Evolutionary conservation across 1,139 yeast species (phyloP).

Genomic region (Suhomyces bolitotheri): DNA sequence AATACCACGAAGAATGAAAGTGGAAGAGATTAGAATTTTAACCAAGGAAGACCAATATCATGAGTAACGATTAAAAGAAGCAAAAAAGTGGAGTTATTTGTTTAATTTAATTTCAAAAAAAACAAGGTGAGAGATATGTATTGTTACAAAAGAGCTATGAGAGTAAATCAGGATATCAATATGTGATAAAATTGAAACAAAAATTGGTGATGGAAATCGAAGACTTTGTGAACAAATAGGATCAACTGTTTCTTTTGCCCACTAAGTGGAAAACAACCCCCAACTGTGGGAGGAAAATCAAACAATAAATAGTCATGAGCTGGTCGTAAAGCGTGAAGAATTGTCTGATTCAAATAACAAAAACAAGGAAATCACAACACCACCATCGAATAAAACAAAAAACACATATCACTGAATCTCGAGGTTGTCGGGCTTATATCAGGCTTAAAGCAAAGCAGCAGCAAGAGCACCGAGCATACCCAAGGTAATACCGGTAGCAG

Average conservation of each 20-base stretch:
- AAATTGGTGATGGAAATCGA: constrained; percentile 3
- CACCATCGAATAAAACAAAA: constrained; percentile 6
- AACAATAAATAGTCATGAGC: constrained; percentile 9
- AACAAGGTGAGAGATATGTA: constrained; percentile 1
- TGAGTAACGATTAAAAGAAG: constrained; percentile 3
- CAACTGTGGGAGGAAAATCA: constrained; percentile 3
- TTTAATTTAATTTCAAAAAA: not conserved
- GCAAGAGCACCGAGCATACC: constrained; percentile 54
- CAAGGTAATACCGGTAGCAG: constrained; percentile 40
- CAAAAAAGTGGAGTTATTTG: not conserved
- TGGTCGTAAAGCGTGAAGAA: constrained; percentile 8
- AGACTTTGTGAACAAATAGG: constrained; percentile 11
- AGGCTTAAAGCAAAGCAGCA: constrained; percentile 47
- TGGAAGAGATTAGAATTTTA: constrained; percentile 3
- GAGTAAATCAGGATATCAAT: constrained; percentile 5
- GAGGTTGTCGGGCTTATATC: constrained; percentile 4
- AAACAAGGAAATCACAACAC: constrained; percentile 3
- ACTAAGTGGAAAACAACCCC: no score
- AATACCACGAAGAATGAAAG: constrained; percentile 12
- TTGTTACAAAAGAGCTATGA: constrained; percentile 4
- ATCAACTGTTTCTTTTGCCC: no score
- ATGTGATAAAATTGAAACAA: constrained; percentile 2
- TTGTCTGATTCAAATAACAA: constrained; percentile 5
- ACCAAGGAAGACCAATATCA: constrained; percentile 10
- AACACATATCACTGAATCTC: constrained; percentile 4